Conservation (phyloP, 2,329 filamentous ascomycete genomes). For the Ramularia endophylla region DNA sequence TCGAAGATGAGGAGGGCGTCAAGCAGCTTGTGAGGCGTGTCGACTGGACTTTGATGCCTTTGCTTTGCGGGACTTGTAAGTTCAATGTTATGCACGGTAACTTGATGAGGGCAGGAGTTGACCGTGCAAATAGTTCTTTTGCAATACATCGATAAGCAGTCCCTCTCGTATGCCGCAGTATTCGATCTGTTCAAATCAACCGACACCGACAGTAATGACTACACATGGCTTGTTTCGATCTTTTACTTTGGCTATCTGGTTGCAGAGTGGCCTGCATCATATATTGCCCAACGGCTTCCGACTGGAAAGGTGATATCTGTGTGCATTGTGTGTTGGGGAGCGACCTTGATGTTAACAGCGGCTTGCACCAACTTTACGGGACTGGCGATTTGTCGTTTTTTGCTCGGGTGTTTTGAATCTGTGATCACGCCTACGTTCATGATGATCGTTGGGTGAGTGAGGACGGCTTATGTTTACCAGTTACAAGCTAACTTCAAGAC, state of each 20-base stretch:
- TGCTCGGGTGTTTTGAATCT: slow-evolving; percentile 65
- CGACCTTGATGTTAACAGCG: slow-evolving; percentile 55
- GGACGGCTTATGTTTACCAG: no score
- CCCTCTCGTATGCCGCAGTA: slow-evolving; percentile 49
- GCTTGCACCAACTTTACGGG: slow-evolving; percentile 55
- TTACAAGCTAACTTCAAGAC: no score
- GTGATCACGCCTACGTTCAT: slow-evolving; percentile 46
- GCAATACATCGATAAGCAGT: slow-evolving; percentile 42
- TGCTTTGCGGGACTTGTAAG: slow-evolving; percentile 49
- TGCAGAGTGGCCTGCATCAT: slow-evolving; percentile 21
- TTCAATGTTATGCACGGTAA: slow-evolving; percentile 39
- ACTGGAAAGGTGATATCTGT: slow-evolving; percentile 30
- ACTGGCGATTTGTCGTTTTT: slow-evolving; percentile 55
- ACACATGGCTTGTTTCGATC: slow-evolving; percentile 49
- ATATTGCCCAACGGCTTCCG: slow-evolving; percentile 29
- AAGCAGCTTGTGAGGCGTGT: slow-evolving; percentile 40
- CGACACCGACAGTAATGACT: slow-evolving; percentile 42
- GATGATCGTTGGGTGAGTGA: slow-evolving; percentile 25
- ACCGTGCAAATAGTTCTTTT: no score
- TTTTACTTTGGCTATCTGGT: slow-evolving; percentile 47
- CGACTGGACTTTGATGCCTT: slow-evolving; percentile 46
- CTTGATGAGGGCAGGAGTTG: no score
- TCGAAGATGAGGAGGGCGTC: slow-evolving; percentile 37
- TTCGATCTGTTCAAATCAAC: slow-evolving; percentile 51
- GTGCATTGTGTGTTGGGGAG: slow-evolving; percentile 57